Conservation (phyloP, 2,329 filamentous ascomycete genomes). For the Pseudopyricularia cyperi region DNA sequence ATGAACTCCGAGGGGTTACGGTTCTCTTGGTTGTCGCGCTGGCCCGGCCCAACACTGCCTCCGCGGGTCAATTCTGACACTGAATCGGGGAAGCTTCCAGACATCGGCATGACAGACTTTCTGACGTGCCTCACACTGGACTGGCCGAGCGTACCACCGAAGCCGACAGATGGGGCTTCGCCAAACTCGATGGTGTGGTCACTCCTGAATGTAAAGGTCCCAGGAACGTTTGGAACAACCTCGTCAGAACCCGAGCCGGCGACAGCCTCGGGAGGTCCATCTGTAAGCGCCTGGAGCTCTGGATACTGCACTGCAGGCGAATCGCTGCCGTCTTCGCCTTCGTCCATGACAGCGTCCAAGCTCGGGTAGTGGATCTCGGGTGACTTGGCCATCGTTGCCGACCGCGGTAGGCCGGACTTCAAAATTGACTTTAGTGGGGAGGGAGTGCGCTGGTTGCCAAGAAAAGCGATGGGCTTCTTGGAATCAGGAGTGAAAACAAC, state of each 20-base stretch:
- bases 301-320: constrained; percentile 32
- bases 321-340: constrained; percentile 12
- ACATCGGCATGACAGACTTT: constrained; percentile 36
- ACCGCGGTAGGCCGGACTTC: constrained; percentile 33
- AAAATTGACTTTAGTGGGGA: constrained; percentile 39
- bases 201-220: constrained; percentile 52
- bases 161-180: constrained; percentile 31
- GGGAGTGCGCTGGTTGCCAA: constrained; percentile 34
- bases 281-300: constrained; percentile 27
- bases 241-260: constrained; percentile 11
- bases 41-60: constrained; percentile 6
- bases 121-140: constrained; percentile 48
- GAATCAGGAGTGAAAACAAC: constrained; percentile 70
- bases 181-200: constrained; percentile 51
- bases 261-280: constrained; percentile 7
- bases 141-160: constrained; percentile 45
- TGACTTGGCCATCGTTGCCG: constrained; percentile 21
- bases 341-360: constrained; percentile 15
- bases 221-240: constrained; percentile 26
- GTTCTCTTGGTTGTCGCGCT: constrained; percentile 42
- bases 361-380: constrained; percentile 15
- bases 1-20: constrained; percentile 22
- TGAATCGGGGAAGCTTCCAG: constrained; percentile 37
- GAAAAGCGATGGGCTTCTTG: constrained; percentile 26
- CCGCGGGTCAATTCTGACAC: constrained; percentile 7